These are phyloP conservation scores for Scheffersomyces ergatensis DNA, from an alignment of 805 yeast species.

Conservation along the genomic window DNA sequence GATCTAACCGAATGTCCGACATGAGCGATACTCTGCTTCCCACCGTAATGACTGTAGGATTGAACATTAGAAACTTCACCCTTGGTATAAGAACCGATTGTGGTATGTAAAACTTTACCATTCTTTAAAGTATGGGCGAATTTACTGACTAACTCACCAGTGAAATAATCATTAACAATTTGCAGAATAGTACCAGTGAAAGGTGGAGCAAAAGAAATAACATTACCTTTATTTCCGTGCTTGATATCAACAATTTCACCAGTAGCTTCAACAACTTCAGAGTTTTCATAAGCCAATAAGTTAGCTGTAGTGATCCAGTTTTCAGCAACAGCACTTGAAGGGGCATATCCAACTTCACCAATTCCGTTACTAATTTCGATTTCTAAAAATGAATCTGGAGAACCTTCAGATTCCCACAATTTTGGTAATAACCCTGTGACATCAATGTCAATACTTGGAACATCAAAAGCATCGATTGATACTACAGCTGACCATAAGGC, in stretches of 20 bases:
- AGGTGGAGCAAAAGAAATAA: slow-evolving; percentile 37
- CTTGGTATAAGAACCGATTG: slow-evolving; percentile 23
- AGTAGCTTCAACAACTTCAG: slow-evolving; percentile 29
- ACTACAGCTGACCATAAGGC: slow-evolving; percentile 81
- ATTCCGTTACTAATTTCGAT: slow-evolving; percentile 56
- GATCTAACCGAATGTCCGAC: slow-evolving; percentile 16
- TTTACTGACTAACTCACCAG: slow-evolving; percentile 29
- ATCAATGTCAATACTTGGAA: slow-evolving; percentile 68
- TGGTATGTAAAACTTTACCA: slow-evolving; percentile 31
- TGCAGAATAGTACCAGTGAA: slow-evolving; percentile 34
- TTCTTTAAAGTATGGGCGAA: slow-evolving; percentile 35
- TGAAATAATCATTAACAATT: slow-evolving; percentile 32
- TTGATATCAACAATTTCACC: slow-evolving; percentile 36
- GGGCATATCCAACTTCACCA: slow-evolving; percentile 25
- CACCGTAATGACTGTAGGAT: slow-evolving; percentile 36
- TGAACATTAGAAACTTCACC: slow-evolving; percentile 39
- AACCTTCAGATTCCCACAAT: slow-evolving; percentile 51
- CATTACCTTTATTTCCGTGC: slow-evolving; percentile 20
- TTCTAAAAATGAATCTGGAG: slow-evolving; percentile 29
- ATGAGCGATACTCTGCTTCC: slow-evolving; percentile 31
- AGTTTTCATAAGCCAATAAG: slow-evolving; percentile 52
- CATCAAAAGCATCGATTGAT: slow-evolving; percentile 69
- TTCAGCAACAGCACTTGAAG: slow-evolving; percentile 30
- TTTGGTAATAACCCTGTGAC: slow-evolving; percentile 66
- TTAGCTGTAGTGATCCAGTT: slow-evolving; percentile 65